Evolutionary conservation across 2,329 filamentous ascomycete genomes (phyloP), one percentile per base, ranked within the genome.

Genomic region (Herpotrichia juniperi): DNA sequence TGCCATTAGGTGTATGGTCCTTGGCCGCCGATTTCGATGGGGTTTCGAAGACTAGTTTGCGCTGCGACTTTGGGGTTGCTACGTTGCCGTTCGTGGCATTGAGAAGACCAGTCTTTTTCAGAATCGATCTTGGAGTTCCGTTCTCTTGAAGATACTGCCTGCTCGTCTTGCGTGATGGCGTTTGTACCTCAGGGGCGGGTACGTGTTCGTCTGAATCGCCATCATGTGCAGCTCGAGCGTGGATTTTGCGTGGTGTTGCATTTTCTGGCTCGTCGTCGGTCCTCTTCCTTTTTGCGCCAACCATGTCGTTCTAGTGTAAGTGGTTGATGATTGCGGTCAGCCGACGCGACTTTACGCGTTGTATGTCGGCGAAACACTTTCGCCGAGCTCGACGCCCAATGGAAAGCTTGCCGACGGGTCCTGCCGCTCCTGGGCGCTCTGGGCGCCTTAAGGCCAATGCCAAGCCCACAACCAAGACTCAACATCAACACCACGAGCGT

Each of bases 1-100:
- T 91, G 43, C 65, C 69, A 19, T 65, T 61, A 3, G 66, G 61
- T 2, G 63, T 65, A 5, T 74, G 69, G 28, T 68, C 63, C n/a
- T 66, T 62, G 19, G 24, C 30, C 9, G 58, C 54, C 9, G 66
- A 58, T 48, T 76, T 78, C 17, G 71, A 64, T 0, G 78, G 75
- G 8, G 78, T 79, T 34, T 74, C 71, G 58, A 81, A 81, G 4
- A 79, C 61, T 4, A 81, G 74, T 46, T 76, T 79, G 14, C 78
- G 68, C 32, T 72, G 67, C 2, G 78, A 79, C 51, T 66, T 75
- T 8, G 78, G 78, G 1, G 78, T 80, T 2, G 62, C 62, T 10
- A 35, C 58, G 42, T 63, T 62, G 35, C 58, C 57, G 42, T 63
- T 61, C 32, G 58, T 42, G 8, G 51, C 62, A 45, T 66, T 62